A percentile compares a stretch with the other conserved stretches of the same genome.
These are phyloP conservation scores for Afroboletus lepidellus DNA, from an alignment of 1,284 basidiomycete genomes.

Conservation along the genomic window DNA sequence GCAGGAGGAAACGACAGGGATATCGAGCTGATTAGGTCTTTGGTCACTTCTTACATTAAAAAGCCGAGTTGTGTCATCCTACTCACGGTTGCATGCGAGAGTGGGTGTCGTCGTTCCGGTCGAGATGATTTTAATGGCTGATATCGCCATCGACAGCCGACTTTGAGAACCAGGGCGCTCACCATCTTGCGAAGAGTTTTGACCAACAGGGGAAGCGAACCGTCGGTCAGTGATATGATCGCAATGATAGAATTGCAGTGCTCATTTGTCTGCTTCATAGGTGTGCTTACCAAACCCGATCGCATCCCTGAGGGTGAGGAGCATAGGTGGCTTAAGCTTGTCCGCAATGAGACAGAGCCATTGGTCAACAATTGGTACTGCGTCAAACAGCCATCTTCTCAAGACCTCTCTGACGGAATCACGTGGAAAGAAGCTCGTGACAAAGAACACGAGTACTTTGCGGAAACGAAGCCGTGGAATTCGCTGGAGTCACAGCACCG, in stretches of 20 bases:
- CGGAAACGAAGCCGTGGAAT: background rate
- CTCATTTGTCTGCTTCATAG: background rate
- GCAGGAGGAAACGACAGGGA: conserved; percentile 48
- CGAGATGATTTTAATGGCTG: background rate
- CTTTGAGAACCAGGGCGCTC: conserved; percentile 7
- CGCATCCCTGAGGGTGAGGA: conserved; percentile 5
- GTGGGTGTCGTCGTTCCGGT: background rate
- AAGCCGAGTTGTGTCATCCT: conserved; percentile 64
- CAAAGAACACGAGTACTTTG: background rate
- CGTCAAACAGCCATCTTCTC: conserved; percentile 3
- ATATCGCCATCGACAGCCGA: background rate
- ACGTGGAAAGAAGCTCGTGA: conserved; percentile 3
- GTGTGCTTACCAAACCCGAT: conserved; percentile 7
- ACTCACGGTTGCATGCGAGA: conserved; percentile 52
- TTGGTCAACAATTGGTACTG: conserved; percentile 6
- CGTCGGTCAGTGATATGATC: background rate
- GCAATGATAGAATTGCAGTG: background rate
- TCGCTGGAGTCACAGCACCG: conserved; percentile 2
- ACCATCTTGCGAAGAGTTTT: conserved; percentile 4
- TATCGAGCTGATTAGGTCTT: conserved; percentile 33
- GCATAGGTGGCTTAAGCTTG: conserved; percentile 1
- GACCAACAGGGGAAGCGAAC: conserved; percentile 1
- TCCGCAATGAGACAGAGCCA: conserved; percentile 4
- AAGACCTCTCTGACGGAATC: background rate
- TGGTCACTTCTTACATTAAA: conserved; percentile 57